Conservation (phyloP, 257 asterid species). For the Mitragyna speciosa region DNA sequence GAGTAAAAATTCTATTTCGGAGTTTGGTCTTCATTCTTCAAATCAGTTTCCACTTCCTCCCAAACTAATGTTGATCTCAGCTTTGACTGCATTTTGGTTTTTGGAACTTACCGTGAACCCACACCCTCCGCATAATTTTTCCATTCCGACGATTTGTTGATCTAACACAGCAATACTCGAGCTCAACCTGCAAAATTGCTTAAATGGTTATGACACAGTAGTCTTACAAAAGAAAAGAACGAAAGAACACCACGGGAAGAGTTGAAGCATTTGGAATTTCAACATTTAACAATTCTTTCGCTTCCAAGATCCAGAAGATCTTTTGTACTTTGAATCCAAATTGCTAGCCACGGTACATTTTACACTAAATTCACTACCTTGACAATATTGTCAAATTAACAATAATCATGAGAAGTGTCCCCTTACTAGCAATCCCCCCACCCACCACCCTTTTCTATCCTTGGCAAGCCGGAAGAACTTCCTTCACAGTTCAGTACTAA, state of each 20-base stretch:
- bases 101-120: slow-evolving; percentile 95
- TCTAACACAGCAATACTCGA: slow-evolving; percentile 85
- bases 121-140: slow-evolving; percentile 83
- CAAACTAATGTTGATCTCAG: not conserved
- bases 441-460: not conserved
- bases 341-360: not conserved
- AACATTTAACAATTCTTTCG: not conserved
- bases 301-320: not conserved
- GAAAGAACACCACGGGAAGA: not conserved
- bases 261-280: not conserved
- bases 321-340: not conserved
- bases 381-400: too few relatives aligned
- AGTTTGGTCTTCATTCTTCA: not conserved
- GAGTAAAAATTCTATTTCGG: not conserved
- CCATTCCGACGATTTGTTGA: slow-evolving; percentile 76
- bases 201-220: not conserved
- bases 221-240: not conserved
- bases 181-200: slow-evolving; percentile 62
- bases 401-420: too few relatives aligned
- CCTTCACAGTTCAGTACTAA: slow-evolving; percentile 7
- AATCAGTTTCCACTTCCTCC: not conserved
- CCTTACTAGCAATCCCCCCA: not conserved
- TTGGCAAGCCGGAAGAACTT: not conserved
- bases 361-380: too few relatives aligned
- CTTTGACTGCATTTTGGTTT: slow-evolving; percentile 34